Evolutionary conservation across 129 eudicot species (phyloP).

Genomic region (Flaveria sonorensis): DNA sequence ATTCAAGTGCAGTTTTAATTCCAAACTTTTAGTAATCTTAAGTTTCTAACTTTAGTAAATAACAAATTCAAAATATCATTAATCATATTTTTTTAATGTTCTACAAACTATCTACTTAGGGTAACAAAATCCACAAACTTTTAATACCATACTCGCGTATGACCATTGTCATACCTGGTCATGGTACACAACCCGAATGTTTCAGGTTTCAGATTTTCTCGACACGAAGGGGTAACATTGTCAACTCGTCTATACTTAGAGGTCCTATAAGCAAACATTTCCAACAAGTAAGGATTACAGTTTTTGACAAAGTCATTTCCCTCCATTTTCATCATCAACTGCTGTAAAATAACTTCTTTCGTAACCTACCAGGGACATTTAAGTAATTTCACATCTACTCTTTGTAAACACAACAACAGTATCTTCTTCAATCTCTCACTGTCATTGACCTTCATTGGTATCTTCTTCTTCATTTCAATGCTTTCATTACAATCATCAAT

Average conservation of each 20-base stretch:
- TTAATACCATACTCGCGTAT: neutral
- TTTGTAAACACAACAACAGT: neutral
- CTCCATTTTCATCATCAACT: conserved; percentile 19
- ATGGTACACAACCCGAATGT: neutral
- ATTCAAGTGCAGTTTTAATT: neutral
- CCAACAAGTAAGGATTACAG: conserved; percentile 34
- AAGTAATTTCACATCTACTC: conserved; percentile 8
- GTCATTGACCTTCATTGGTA: neutral
- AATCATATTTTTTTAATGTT: no score
- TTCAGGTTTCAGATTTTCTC: neutral
- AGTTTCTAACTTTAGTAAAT: neutral
- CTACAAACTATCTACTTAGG: neutral
- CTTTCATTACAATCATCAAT: conserved; percentile 14
- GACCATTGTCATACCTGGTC: neutral
- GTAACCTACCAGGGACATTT: conserved; percentile 34
- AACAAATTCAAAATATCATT: no score
- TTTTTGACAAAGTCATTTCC: conserved; percentile 31
- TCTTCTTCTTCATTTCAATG: conserved; percentile 16
- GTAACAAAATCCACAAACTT: neutral
- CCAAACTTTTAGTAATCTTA: neutral
- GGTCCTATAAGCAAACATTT: conserved; percentile 1
- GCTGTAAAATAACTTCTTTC: conserved; percentile 18
- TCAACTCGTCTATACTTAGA: conserved; percentile 1
- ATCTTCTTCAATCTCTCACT: conserved; percentile 6
- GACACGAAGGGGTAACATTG: neutral